Conservation (phyloP, 805 yeast genomes). For the Pichia eremophila region DNA sequence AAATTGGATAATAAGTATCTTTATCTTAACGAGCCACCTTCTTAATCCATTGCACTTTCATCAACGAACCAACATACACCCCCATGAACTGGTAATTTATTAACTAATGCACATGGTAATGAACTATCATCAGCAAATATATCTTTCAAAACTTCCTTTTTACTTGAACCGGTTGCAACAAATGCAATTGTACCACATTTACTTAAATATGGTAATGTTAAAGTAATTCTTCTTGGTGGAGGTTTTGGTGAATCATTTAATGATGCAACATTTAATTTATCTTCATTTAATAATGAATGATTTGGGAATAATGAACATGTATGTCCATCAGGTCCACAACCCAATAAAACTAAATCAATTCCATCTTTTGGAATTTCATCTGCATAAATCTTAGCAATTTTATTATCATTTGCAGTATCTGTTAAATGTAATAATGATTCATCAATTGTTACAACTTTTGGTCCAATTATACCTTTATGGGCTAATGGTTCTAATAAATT, state of each 20-base stretch:
- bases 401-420: slow-evolving; percentile 39
- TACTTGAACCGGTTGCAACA: slow-evolving; percentile 84
- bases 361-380: slow-evolving; percentile 39
- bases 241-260: slow-evolving; percentile 87
- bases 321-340: slow-evolving; percentile 96
- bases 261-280: slow-evolving; percentile 43
- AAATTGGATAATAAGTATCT: no score
- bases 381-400: slow-evolving; percentile 58
- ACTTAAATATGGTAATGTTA: slow-evolving; percentile 70
- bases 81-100: slow-evolving; percentile 32
- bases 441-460: slow-evolving; percentile 59
- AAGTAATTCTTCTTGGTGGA: slow-evolving; percentile 84
- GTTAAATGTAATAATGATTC: slow-evolving; percentile 46
- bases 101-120: slow-evolving; percentile 72
- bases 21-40: not conserved
- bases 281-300: slow-evolving; percentile 46
- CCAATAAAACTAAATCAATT: slow-evolving; percentile 65
- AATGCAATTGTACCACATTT: slow-evolving; percentile 52
- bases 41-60: slow-evolving; percentile 13
- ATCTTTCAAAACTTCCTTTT: slow-evolving; percentile 59
- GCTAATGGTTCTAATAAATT: slow-evolving; percentile 46
- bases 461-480: slow-evolving; percentile 34
- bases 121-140: slow-evolving; percentile 13
- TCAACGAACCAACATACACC: slow-evolving; percentile 80
- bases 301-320: slow-evolving; percentile 91